Percentiles rank a stretch among this genome's conserved stretches.
phyloP scores from a whole-genome alignment of 2,329 filamentous ascomycete genomes.

The Zymoseptoria tritici region DNA sequence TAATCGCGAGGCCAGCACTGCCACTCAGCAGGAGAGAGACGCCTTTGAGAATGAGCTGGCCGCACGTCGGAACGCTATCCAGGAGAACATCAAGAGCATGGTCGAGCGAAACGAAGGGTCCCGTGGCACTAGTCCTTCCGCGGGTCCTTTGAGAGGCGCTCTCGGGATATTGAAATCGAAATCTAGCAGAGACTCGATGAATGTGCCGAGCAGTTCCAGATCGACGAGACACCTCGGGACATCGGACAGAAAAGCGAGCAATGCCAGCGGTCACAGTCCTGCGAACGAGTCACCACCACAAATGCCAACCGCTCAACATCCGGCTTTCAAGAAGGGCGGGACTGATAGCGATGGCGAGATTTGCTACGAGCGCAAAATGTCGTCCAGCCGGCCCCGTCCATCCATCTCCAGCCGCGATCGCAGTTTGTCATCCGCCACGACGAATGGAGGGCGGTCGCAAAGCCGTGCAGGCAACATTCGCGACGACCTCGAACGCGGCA shows the following conservation, averaged over 20 bases:
- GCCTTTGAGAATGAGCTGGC: slow-evolving; percentile 69
- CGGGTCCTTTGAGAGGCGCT: slow-evolving; percentile 43
- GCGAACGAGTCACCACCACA: slow-evolving; percentile 16
- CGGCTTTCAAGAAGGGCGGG: slow-evolving; percentile 17
- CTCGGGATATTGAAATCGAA: slow-evolving; percentile 59
- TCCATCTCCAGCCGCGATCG: slow-evolving; percentile 26
- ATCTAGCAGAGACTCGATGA: slow-evolving; percentile 60
- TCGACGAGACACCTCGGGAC: slow-evolving; percentile 53
- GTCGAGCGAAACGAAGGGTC: slow-evolving; percentile 52
- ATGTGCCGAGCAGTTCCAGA: slow-evolving; percentile 36
- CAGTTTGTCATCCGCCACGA: slow-evolving; percentile 49
- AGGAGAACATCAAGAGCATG: slow-evolving; percentile 60
- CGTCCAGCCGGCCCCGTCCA: slow-evolving; percentile 9
- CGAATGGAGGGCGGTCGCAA: slow-evolving; percentile 43
- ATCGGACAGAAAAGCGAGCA: slow-evolving; percentile 41
- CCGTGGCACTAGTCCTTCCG: slow-evolving; percentile 25
- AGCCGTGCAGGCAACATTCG: slow-evolving; percentile 45
- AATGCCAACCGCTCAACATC: slow-evolving; percentile 16
- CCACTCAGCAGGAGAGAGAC: slow-evolving; percentile 51
- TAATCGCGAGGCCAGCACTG: slow-evolving; percentile 42
- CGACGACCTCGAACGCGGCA: slow-evolving; percentile 47
- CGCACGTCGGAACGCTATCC: slow-evolving; percentile 60
- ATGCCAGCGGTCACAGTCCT: slow-evolving; percentile 25
- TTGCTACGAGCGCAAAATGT: slow-evolving; percentile 10
- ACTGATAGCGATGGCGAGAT: slow-evolving; percentile 27